Base-by-base conservation (phyloP, 306 rosid genomes). In the Castanospermum australe region DNA sequence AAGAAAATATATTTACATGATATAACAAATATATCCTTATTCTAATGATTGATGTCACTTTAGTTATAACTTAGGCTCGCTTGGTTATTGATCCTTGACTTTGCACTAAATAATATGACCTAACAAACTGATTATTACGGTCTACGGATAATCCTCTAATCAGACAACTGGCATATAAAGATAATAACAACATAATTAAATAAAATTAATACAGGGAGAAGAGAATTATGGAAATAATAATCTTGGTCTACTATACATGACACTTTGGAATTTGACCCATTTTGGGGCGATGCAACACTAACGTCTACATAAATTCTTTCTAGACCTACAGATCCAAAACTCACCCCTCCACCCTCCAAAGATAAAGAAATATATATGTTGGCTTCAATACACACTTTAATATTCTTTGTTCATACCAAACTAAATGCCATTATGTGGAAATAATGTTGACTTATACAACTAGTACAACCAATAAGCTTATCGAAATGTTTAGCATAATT, bases 401-500 rank as follows among this genome's bases (percentile, higher is more conserved):
- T 61, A 33, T 61, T 61, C 24, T 30, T 24, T 15, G 25, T 47
- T 61, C 71, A 11, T 32, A 75, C 71, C 35, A 61, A 62, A 30
- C 33, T 28, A 59, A 51, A 55, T 77, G 39, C 57, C 81, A 77
- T 77, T 66, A 52, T 51, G 59, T 65, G 15, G 52, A 64, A 13
- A 32, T 15, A 57, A 24, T 57, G 78, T 73, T 73, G 56, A 73
- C 78, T 73, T 8, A 28, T 41, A 42, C 44, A 39, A 57, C 68
- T 15, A 65, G 2, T 35, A 1, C 32, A 65, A 21, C 51, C 71
- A 39, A 36, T 64, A 38, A 56, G 41, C 42, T 73, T 21, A 39
- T 14, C 25, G 41, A 70, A 48, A 36, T 57, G 42, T 15, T 15
- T 17, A 42, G 41, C 67, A 39, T 14, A 22, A 6, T 73, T 73